Conservation (phyloP, 2,329 filamentous ascomycete species). For the Paecilomyces sp. region DNA sequence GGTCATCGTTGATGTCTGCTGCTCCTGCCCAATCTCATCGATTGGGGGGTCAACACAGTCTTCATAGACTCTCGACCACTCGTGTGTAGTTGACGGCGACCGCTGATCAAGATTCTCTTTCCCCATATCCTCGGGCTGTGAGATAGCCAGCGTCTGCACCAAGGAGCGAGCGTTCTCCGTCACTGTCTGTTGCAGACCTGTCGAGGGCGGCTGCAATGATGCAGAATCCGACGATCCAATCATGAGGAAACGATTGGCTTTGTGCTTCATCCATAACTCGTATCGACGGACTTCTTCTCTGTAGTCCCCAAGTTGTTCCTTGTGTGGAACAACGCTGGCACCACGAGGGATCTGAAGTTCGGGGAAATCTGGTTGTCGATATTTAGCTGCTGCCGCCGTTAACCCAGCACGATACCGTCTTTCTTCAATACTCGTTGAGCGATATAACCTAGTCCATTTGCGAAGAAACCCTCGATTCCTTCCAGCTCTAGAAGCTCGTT, state of each 20-base stretch:
- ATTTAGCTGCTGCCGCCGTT: constrained; percentile 7
- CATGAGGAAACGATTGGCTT: not conserved
- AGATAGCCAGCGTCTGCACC: not conserved
- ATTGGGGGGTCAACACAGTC: not conserved
- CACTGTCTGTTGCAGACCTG: not conserved
- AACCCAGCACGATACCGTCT: constrained; percentile 10
- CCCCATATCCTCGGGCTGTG: not conserved
- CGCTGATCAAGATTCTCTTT: not conserved
- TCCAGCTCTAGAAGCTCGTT: constrained; percentile 2
- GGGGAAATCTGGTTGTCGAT: constrained; percentile 6
- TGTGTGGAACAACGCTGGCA: constrained; percentile 2
- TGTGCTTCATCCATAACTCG: not conserved
- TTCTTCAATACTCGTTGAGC: constrained; percentile 5
- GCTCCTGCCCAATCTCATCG: not conserved
- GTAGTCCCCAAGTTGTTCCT: constrained; percentile 9
- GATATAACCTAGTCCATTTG: constrained; percentile 5
- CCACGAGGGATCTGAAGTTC: constrained; percentile 11
- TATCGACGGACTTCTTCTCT: constrained; percentile 5
- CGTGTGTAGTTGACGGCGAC: not conserved
- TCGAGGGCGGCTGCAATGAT: not conserved
- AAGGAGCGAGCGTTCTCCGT: not conserved
- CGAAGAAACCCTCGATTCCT: constrained; percentile 6
- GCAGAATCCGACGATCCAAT: not conserved
- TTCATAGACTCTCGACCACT: not conserved
- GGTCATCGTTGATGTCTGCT: not conserved